Evolutionary conservation across 2,329 filamentous ascomycete species (phyloP).

Genomic region (Cytospora paraplurivora): DNA sequence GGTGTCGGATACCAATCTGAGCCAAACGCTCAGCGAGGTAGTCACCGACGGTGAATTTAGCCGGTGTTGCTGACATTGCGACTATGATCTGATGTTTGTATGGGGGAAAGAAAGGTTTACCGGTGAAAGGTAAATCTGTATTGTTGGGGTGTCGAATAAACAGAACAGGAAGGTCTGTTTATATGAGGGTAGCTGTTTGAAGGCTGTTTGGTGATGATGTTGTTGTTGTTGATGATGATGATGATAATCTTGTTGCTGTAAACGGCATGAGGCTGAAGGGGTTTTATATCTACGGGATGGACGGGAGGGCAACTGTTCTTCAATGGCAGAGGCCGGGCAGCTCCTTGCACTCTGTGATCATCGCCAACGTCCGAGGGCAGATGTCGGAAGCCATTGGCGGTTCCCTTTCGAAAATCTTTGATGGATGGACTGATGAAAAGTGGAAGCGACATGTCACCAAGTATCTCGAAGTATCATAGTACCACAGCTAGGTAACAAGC

Average conservation of each 20-base stretch:
- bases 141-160: not conserved
- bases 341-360: constrained; percentile 9
- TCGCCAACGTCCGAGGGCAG: constrained; percentile 22
- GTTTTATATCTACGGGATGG: too few species aligned
- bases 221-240: too few species aligned
- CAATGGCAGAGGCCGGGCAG: too few species aligned
- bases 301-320: too few species aligned
- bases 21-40: constrained; percentile 36
- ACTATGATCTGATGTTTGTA: constrained; percentile 4
- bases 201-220: too few species aligned
- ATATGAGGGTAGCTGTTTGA: too few species aligned
- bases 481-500: not conserved
- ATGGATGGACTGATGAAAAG: constrained; percentile 29
- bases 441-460: constrained; percentile 27
- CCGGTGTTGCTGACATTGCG: constrained; percentile 23
- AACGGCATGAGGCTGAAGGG: too few species aligned
- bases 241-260: too few species aligned
- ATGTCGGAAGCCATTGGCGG: constrained; percentile 20
- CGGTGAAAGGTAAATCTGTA: not conserved
- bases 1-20: constrained; percentile 33
- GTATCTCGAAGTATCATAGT: not conserved
- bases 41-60: constrained; percentile 34
- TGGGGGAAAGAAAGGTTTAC: constrained; percentile 2
- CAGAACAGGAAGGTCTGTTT: too few species aligned
- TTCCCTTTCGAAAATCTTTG: constrained; percentile 22